Evolutionary conservation across 495 filamentous ascomycete species (phyloP).

Genomic region (Talaromyces wortmannii): DNA sequence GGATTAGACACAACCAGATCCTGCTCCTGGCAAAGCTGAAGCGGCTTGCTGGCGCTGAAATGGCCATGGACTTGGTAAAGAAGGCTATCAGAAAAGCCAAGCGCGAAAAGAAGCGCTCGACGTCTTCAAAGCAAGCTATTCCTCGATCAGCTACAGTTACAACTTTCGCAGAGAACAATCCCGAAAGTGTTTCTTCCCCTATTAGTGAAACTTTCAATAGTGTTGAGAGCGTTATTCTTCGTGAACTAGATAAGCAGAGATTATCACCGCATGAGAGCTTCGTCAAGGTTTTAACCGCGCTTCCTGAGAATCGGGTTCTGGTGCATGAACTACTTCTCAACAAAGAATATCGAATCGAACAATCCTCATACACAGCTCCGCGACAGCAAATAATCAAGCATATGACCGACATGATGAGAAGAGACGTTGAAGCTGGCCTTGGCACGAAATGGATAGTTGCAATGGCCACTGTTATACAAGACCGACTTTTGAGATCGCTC

Average conservation of each 20-base stretch:
- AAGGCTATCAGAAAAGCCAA: slow-evolving; percentile 76
- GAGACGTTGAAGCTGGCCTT: slow-evolving; percentile 62
- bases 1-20: slow-evolving; percentile 89
- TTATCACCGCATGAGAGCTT: slow-evolving; percentile 34
- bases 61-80: slow-evolving; percentile 73
- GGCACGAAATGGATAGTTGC: slow-evolving; percentile 71
- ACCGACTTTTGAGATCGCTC: slow-evolving; percentile 76
- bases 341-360: slow-evolving; percentile 64
- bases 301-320: slow-evolving; percentile 79
- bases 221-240: slow-evolving; percentile 28
- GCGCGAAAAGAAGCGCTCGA: slow-evolving; percentile 51
- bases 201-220: slow-evolving; percentile 36
- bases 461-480: slow-evolving; percentile 79
- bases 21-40: slow-evolving; percentile 84
- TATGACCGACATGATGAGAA: slow-evolving; percentile 71
- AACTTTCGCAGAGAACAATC: slow-evolving; percentile 24
- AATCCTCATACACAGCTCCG: slow-evolving; percentile 38
- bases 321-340: slow-evolving; percentile 92
- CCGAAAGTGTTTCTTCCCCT: slow-evolving; percentile 37
- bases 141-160: slow-evolving; percentile 37
- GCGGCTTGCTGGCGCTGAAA: slow-evolving; percentile 76
- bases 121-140: slow-evolving; percentile 53
- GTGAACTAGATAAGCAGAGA: slow-evolving; percentile 30
- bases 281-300: slow-evolving; percentile 51
- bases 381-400: slow-evolving; percentile 49